Evolutionary conservation across 2,329 filamentous ascomycete species (phyloP), one percentile per base, ranked within the genome.

Genomic region (Pseudogymnoascus sp.): DNA sequence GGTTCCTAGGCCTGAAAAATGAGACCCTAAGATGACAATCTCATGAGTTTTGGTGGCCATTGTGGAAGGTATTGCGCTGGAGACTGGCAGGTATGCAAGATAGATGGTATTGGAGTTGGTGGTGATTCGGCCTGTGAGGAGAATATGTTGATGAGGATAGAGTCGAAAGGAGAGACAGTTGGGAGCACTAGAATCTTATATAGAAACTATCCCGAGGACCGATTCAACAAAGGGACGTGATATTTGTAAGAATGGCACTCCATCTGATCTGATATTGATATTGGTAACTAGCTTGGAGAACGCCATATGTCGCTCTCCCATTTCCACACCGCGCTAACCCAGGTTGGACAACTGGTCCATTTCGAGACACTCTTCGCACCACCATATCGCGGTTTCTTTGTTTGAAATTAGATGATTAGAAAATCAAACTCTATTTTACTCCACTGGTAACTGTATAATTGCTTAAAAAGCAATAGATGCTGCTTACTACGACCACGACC

Each of bases 401-500:
- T 8, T 12, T 28, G 3, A 52, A 18, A 52, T 52, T 18, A 18
- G 26, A 13, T 18, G 41, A 12, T 52, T 52, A 52, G n/a, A 28
- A 52, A 15, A 3, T 12, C 19, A 52, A 52, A 30, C 23, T 12
- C 23, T 52, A 52, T 52, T 52, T 18, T 30, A 18, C 23, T 9
- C 23, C 41, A 30, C n/a, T 30, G 18, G 5, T 15, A 10, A 6
- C 13, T 48, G 23, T 13, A 18, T 10, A 48, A 15, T 13, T 23
- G 45, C 45, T 52, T 52, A 52, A 52, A 52, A 52, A 52, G 45
- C 45, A 52, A 19, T 52, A 30, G 26, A 13, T 21, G n/a, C 13
- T 8, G 41, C 21, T 48, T 48, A 48, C 39, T 26, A 52, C 9
- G n/a, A 52, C 12, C 41, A 52, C 9, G n/a, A 52, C 12, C 41